Evolutionary conservation across 306 rosid species (phyloP), one percentile per base, ranked within the genome.

Genomic region (Abrus pulchellus): DNA sequence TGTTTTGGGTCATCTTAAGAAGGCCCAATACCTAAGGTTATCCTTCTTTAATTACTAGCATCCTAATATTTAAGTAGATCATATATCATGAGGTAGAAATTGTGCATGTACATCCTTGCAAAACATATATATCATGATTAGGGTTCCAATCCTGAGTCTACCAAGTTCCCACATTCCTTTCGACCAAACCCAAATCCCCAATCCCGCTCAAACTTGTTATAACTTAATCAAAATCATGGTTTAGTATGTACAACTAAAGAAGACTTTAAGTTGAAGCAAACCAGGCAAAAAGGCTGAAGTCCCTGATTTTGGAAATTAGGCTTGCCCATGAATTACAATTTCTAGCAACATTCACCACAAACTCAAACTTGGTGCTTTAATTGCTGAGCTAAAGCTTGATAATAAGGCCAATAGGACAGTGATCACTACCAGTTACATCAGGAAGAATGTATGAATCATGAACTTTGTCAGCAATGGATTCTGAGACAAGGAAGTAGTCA

Each of bases 401-500:
- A 29, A 89, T 20, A 28, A 94, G 97, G 66, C 99, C 99, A 69
- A 93, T 72, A 49, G 97, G 97, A 14, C 97, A 94, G 84, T 94
- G 99, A 87, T 94, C 99, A 52, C 99, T 94, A 29, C 99, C 99
- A 30, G 66, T 32, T 10, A 93, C 83, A 81, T 94, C 97, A 14
- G 99, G 92, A 49, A 93, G 86, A 82, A 93, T 91, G 88, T 93
- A 94, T 0, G 99, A 94, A 77, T 94, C 99, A 3, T 94, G 90
- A 68, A 91, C 95, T 73, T 88, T 88, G 74, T 91, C 93, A 1
- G 89, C 94, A 47, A 94, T 82, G 77, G 92, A 88, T 68, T 91
- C 97, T 14, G 99, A 94, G 65, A 91, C 91, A 12, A 94, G 97
- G 91, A 93, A 93, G 86, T 94, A 94, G 86, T 94, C 99, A 43